A percentile compares a stretch with the other conserved stretches of the same genome.
Evolutionary conservation across 1,139 yeast species (phyloP).

Genomic region (Sugiyamaella sp.): DNA sequence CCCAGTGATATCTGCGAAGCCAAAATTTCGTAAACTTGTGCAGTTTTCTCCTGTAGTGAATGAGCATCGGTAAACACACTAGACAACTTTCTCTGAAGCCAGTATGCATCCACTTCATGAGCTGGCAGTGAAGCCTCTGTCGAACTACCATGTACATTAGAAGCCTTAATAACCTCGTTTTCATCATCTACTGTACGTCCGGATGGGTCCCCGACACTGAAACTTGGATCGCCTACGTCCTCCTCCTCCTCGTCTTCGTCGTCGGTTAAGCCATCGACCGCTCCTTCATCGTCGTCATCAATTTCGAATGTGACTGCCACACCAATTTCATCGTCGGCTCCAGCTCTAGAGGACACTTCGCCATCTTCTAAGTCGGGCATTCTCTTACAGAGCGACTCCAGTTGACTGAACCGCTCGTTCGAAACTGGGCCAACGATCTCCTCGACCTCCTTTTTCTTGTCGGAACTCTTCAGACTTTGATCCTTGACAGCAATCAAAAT

Average conservation of each 20-base stretch:
- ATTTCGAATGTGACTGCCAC: conserved; percentile 51
- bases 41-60: conserved; percentile 42
- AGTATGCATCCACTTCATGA: conserved; percentile 52
- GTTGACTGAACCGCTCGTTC: conserved; percentile 55
- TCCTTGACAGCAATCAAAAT: conserved; percentile 62
- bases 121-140: conserved; percentile 32
- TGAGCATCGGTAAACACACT: conserved; percentile 45
- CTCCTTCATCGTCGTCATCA: conserved; percentile 44
- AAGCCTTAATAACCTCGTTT: conserved; percentile 1
- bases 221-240: conserved; percentile 37
- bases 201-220: conserved; percentile 26
- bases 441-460: conserved; percentile 48
- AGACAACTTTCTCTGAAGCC: conserved; percentile 53
- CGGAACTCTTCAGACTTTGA: conserved; percentile 48
- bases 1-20: conserved; percentile 44
- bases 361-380: conserved; percentile 61
- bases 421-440: conserved; percentile 54
- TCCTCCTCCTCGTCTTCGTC: conserved; percentile 43
- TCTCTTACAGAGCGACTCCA: conserved; percentile 53
- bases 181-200: conserved; percentile 39
- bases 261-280: conserved; percentile 34
- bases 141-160: conserved; percentile 13
- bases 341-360: conserved; percentile 21
- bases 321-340: conserved; percentile 48
- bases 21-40: conserved; percentile 42